A percentile compares a stretch with the other conserved stretches of the same genome.
Evolutionary conservation across 495 filamentous ascomycete genomes (phyloP).

Genomic region (Aspergillus hancockii): DNA sequence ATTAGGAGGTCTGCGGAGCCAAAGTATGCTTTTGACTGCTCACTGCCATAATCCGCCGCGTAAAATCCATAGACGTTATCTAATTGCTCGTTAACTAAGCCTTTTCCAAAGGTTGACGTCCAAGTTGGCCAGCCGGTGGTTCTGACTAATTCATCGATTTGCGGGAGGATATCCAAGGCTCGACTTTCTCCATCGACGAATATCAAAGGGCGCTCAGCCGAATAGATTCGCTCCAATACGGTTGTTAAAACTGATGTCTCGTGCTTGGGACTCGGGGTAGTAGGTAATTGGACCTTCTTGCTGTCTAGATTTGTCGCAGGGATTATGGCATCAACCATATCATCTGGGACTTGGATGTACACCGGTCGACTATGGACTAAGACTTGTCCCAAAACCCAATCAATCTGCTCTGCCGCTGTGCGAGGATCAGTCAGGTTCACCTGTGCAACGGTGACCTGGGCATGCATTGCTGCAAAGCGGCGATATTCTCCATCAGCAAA

Average conservation of each 20-base stretch:
- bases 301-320: slow-evolving; percentile 25
- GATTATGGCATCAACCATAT: slow-evolving; percentile 39
- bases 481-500: slow-evolving; percentile 45
- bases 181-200: slow-evolving; percentile 38
- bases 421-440: slow-evolving; percentile 35
- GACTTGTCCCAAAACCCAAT: slow-evolving; percentile 38
- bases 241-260: background rate
- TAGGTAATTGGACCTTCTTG: slow-evolving; percentile 6
- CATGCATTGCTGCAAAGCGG: slow-evolving; percentile 39
- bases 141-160: slow-evolving; percentile 32
- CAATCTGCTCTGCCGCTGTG: slow-evolving; percentile 40
- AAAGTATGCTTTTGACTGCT: slow-evolving; percentile 26
- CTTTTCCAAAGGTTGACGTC: slow-evolving; percentile 37
- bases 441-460: slow-evolving; percentile 41
- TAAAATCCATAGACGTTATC: slow-evolving; percentile 41
- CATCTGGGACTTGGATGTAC: slow-evolving; percentile 45
- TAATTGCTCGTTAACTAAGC: slow-evolving; percentile 36
- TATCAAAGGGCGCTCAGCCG: slow-evolving; percentile 36
- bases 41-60: slow-evolving; percentile 26
- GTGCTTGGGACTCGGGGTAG: background rate
- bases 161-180: slow-evolving; percentile 26
- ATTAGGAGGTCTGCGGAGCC: slow-evolving; percentile 36
- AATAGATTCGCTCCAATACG: slow-evolving; percentile 34
- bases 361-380: slow-evolving; percentile 43
- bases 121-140: slow-evolving; percentile 35